Evolutionary conservation across 208 protist genomes (phyloP).

Genomic region (Trichomonas gallinae): DNA sequence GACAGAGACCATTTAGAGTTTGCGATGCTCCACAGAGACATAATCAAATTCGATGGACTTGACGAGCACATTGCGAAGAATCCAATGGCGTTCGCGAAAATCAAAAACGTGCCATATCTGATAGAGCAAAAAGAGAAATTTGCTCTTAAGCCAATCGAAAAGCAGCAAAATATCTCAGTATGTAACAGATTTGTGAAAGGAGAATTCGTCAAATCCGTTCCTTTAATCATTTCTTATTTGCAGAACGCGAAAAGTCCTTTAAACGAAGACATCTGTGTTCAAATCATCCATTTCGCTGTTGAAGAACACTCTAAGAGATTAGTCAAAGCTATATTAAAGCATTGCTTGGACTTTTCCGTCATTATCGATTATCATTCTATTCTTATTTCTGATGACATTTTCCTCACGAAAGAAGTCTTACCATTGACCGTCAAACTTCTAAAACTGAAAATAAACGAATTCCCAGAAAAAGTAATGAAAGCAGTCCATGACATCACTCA

Average conservation of each 20-base stretch:
- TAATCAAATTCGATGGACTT: background rate
- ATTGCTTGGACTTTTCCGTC: background rate
- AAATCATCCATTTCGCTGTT: background rate
- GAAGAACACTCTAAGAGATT: background rate
- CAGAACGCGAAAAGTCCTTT: background rate
- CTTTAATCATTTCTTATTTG: background rate
- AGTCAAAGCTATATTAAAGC: background rate
- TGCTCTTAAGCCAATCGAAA: background rate
- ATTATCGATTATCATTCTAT: background rate
- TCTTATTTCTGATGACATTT: background rate
- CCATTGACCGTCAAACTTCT: background rate
- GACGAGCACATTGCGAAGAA: background rate
- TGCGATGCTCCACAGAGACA: background rate
- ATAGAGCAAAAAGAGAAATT: background rate
- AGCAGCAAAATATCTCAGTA: background rate
- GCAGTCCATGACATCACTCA: background rate
- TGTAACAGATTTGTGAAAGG: background rate
- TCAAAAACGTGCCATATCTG: background rate
- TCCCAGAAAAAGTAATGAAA: background rate
- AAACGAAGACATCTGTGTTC: background rate
- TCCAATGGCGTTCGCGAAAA: background rate
- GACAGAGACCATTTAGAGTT: background rate
- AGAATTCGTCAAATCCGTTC: background rate
- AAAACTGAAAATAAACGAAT: background rate
- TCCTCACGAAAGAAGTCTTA: background rate